Conservation (phyloP, 1,284 basidiomycete genomes). For the Waitea zeae region DNA sequence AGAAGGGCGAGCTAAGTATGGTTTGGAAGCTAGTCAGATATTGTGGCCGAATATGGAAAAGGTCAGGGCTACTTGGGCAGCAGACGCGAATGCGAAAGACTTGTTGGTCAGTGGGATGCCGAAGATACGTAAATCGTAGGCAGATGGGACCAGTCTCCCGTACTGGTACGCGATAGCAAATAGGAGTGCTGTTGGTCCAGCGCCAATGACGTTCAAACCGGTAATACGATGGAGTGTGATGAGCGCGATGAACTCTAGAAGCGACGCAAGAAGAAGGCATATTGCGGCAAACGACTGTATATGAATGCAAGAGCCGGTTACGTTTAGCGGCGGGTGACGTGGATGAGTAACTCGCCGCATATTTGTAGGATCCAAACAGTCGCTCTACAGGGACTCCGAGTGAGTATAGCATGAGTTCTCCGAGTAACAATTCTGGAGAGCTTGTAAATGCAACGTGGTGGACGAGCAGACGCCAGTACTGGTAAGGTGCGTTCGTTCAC, state of each 20-base stretch:
- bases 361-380: constrained; percentile 77
- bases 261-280: constrained; percentile 43
- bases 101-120: constrained; percentile 67
- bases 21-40: neutral
- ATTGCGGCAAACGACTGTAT: constrained; percentile 59
- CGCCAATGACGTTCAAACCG: constrained; percentile 55
- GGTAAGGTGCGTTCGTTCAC: constrained; percentile 6
- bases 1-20: constrained; percentile 47
- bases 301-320: no score
- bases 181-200: constrained; percentile 57
- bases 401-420: constrained; percentile 61
- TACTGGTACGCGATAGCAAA: constrained; percentile 73
- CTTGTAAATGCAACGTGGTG: constrained; percentile 72
- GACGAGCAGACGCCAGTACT: constrained; percentile 75
- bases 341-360: constrained; percentile 41
- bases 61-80: constrained; percentile 33
- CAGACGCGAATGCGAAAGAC: constrained; percentile 48
- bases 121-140: constrained; percentile 62
- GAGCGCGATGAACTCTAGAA: constrained; percentile 47
- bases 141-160: constrained; percentile 54
- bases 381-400: constrained; percentile 64
- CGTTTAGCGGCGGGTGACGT: neutral
- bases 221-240: constrained; percentile 42
- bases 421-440: constrained; percentile 73
- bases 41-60: neutral